Conservation (phyloP, 805 yeast genomes). For the Candida maesae region DNA sequence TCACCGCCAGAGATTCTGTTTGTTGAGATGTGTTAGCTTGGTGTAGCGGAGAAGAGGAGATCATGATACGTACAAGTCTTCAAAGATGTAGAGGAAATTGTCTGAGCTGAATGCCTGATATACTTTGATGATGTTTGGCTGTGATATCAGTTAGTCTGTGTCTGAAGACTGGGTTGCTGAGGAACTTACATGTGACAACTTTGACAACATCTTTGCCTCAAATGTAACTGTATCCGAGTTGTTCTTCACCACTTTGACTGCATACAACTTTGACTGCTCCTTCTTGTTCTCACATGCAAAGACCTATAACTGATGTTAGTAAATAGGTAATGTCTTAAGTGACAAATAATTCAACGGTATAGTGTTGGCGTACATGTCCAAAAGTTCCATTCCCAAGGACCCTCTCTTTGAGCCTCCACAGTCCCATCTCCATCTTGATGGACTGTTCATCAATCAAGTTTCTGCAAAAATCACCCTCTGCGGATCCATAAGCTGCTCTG, state of each 20-base stretch:
- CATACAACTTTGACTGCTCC: slow-evolving; percentile 33
- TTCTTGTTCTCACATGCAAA: slow-evolving; percentile 30
- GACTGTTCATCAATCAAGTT: slow-evolving; percentile 21
- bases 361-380: slow-evolving; percentile 47
- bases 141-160: slow-evolving; percentile 5
- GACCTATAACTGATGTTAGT: slow-evolving; percentile 20
- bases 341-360: slow-evolving; percentile 3
- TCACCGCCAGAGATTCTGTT: slow-evolving; percentile 51
- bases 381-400: slow-evolving; percentile 54
- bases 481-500: slow-evolving; percentile 14
- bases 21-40: background rate
- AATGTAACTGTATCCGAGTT: slow-evolving; percentile 29
- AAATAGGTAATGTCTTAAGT: background rate
- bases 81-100: slow-evolving; percentile 40
- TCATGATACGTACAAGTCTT: slow-evolving; percentile 33
- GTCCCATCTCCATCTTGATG: slow-evolving; percentile 23
- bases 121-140: slow-evolving; percentile 48
- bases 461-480: slow-evolving; percentile 14
- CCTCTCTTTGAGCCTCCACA: slow-evolving; percentile 42
- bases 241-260: slow-evolving; percentile 44
- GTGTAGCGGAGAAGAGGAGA: too few species aligned
- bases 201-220: slow-evolving; percentile 42
- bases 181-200: slow-evolving; percentile 38
- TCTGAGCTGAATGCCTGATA: slow-evolving; percentile 32
- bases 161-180: too few species aligned